Evolutionary conservation across 345 rosid genomes (phyloP).

Genomic region (Schrenkiella parvula): DNA sequence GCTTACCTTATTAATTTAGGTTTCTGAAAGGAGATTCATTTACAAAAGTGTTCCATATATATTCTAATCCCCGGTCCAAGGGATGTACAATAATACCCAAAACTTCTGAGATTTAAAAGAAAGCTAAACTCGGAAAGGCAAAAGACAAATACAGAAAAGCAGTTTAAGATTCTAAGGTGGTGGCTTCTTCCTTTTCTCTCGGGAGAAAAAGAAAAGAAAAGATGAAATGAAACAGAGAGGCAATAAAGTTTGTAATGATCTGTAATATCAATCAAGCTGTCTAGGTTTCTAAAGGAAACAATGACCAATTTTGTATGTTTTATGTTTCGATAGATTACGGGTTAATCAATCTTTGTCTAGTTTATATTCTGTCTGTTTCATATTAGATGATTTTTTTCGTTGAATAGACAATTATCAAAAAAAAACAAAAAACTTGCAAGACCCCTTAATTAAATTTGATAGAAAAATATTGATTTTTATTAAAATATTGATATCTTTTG

Average conservation of each 20-base stretch:
- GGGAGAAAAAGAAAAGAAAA: constrained; percentile 17
- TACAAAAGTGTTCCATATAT: constrained; percentile 17
- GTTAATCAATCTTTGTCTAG: not conserved
- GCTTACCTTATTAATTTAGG: not conserved
- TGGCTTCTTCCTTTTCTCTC: constrained; percentile 32
- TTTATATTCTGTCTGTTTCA: not conserved
- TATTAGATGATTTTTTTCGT: not conserved
- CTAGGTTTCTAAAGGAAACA: constrained; percentile 27
- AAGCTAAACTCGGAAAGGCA: constrained; percentile 17
- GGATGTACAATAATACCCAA: constrained; percentile 5
- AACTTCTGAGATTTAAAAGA: constrained; percentile 8
- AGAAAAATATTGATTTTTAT: too few relatives aligned
- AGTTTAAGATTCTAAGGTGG: constrained; percentile 25
- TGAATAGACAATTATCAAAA: not conserved
- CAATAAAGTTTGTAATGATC: constrained; percentile 26
- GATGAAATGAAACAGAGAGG: constrained; percentile 25
- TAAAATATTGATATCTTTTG: too few relatives aligned
- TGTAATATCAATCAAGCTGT: constrained; percentile 29
- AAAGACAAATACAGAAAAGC: constrained; percentile 18
- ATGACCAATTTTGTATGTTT: constrained; percentile 15
- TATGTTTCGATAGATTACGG: not conserved
- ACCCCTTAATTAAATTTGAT: too few relatives aligned
- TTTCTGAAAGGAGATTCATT: constrained; percentile 12
- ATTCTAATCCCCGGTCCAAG: constrained; percentile 9
- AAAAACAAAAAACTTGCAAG: too few relatives aligned